Percentiles rank a stretch among this genome's conserved stretches.
Evolutionary conservation across 2,329 filamentous ascomycete species (phyloP).

Genomic region (Xylariaceae sp.): DNA sequence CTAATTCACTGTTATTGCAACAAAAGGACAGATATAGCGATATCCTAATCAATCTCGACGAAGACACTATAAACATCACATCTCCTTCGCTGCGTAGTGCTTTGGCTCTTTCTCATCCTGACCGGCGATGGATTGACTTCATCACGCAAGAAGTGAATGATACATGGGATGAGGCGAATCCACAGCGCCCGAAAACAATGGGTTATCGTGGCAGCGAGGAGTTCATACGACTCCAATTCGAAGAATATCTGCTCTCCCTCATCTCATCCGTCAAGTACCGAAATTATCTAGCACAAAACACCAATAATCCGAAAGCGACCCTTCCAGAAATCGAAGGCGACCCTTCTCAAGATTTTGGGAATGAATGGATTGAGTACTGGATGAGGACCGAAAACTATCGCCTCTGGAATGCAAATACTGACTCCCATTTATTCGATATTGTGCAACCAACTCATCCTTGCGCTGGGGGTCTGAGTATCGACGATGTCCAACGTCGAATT

Average conservation of each 20-base stretch:
- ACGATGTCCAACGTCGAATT: conserved; percentile 87
- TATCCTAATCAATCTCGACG: conserved; percentile 92
- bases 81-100: conserved; percentile 74
- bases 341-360: conserved; percentile 76
- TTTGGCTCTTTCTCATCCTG: conserved; percentile 74
- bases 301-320: conserved; percentile 55
- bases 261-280: conserved; percentile 89
- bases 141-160: conserved; percentile 90
- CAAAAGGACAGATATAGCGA: conserved; percentile 96
- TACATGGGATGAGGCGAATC: conserved; percentile 93
- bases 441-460: conserved; percentile 91
- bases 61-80: conserved; percentile 77
- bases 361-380: conserved; percentile 87
- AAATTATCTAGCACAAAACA: conserved; percentile 55
- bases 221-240: conserved; percentile 94
- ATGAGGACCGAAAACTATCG: conserved; percentile 83
- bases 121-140: conserved; percentile 94
- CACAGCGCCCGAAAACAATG: conserved; percentile 84
- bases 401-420: conserved; percentile 77
- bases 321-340: conserved; percentile 73
- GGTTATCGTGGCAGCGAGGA: conserved; percentile 95
- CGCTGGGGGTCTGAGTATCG: conserved; percentile 85
- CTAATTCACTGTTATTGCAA: conserved; percentile 88
- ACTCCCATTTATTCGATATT: conserved; percentile 89
- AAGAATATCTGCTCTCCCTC: conserved; percentile 89